phyloP scores from a whole-genome alignment of 768 basidiomycete genomes.

The Melanogaster broomeanus region DNA sequence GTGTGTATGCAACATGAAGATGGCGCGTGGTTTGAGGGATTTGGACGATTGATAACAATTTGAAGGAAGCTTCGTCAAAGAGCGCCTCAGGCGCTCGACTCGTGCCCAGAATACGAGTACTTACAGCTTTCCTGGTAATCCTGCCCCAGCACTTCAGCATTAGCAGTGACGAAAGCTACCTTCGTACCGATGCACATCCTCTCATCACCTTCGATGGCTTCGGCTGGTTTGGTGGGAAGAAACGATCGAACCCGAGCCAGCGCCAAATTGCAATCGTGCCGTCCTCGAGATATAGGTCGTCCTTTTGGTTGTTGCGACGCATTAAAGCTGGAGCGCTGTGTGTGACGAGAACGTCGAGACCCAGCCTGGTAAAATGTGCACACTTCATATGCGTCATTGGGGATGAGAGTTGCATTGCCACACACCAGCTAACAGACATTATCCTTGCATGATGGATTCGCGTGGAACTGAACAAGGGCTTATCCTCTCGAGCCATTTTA shows the following conservation, averaged over 20 bases:
- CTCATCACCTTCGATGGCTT: conserved; percentile 42
- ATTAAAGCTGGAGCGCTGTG: conserved; percentile 57
- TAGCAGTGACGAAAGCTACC: not conserved
- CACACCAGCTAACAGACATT: conserved; percentile 63
- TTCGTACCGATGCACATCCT: conserved; percentile 62
- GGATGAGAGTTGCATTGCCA: not conserved
- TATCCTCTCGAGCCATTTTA: conserved; percentile 63
- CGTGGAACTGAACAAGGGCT: conserved; percentile 72
- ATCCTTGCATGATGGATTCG: conserved; percentile 67
- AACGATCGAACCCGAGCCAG: conserved; percentile 68
- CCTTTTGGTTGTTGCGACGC: conserved; percentile 26
- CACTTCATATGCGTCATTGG: not conserved
- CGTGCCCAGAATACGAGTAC: conserved; percentile 20
- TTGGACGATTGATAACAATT: conserved; percentile 51
- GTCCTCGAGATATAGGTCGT: conserved; percentile 36
- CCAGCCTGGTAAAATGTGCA: conserved; percentile 44
- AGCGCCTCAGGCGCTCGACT: conserved; percentile 2
- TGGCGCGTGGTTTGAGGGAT: conserved; percentile 40
- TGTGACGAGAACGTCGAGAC: conserved; percentile 52
- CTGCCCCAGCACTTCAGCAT: conserved; percentile 35
- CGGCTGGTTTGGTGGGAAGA: conserved; percentile 51
- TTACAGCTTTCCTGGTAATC: conserved; percentile 78
- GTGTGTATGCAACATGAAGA: conserved; percentile 45
- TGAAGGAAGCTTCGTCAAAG: conserved; percentile 58
- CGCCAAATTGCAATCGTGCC: conserved; percentile 64